These are phyloP conservation scores for Tolypocladium pustulatum DNA, from an alignment of 2,329 filamentous ascomycete species.

Conservation along the genomic window DNA sequence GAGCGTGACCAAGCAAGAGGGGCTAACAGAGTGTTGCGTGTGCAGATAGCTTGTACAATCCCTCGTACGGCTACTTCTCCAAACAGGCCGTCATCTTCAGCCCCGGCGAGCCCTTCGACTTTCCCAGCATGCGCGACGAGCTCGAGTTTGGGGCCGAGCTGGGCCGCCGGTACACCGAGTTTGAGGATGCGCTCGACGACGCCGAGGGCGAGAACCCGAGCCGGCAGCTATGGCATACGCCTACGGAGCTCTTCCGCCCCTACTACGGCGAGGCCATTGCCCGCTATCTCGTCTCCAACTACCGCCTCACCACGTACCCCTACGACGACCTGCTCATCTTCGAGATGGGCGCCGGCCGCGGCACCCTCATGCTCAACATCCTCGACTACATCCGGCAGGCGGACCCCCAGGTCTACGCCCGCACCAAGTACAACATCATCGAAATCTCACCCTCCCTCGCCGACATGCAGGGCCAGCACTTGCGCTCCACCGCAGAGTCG, in stretches of 20 bases:
- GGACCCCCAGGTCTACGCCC: constrained; percentile 84
- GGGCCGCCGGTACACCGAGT: constrained; percentile 72
- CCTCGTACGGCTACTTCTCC: constrained; percentile 89
- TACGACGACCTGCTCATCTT: constrained; percentile 97
- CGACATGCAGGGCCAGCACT: constrained; percentile 60
- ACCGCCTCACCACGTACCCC: constrained; percentile 85
- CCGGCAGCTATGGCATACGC: constrained; percentile 95
- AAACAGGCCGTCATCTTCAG: constrained; percentile 95
- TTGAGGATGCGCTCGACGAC: constrained; percentile 79
- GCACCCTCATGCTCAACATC: constrained; percentile 96
- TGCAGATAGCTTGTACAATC: constrained; percentile 86
- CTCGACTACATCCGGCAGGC: constrained; percentile 88
- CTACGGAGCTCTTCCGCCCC: constrained; percentile 90
- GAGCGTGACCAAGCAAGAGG: background rate
- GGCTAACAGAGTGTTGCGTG: constrained; percentile 5
- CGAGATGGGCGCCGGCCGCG: constrained; percentile 96
- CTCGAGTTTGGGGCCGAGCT: constrained; percentile 71
- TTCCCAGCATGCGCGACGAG: constrained; percentile 71
- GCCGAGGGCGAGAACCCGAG: constrained; percentile 55
- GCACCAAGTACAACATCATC: constrained; percentile 90
- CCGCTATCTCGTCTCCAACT: constrained; percentile 92
- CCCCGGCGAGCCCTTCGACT: constrained; percentile 84
- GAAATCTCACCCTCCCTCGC: constrained; percentile 85
- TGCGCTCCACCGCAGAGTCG: constrained; percentile 54
- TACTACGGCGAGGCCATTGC: constrained; percentile 96